Conservation (phyloP, 1,139 yeast species). For the Kazachstania sp. region DNA sequence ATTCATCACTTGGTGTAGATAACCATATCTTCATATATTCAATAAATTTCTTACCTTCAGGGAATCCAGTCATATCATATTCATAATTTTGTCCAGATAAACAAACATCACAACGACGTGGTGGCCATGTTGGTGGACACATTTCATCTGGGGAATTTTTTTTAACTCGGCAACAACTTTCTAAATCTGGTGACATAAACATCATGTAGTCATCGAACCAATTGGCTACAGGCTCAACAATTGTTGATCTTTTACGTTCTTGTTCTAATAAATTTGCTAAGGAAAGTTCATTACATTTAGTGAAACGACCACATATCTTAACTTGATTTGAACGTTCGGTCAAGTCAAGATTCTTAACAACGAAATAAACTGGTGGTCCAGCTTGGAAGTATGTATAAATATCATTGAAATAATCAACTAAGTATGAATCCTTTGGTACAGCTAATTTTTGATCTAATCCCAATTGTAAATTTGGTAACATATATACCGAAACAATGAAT, state of each 20-base stretch:
- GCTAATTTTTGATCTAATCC: slow-evolving; percentile 91
- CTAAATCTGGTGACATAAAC: slow-evolving; percentile 80
- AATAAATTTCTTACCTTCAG: slow-evolving; percentile 68
- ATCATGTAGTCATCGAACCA: slow-evolving; percentile 89
- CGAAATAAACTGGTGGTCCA: slow-evolving; percentile 90
- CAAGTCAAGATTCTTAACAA: slow-evolving; percentile 56
- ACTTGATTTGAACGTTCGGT: slow-evolving; percentile 58
- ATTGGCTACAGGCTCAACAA: slow-evolving; percentile 75
- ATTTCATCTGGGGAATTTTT: slow-evolving; percentile 41
- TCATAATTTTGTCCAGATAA: slow-evolving; percentile 56
- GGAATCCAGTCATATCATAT: slow-evolving; percentile 74
- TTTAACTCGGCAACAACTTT: slow-evolving; percentile 71
- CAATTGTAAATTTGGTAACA: slow-evolving; percentile 58
- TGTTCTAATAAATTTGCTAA: slow-evolving; percentile 79
- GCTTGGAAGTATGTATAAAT: slow-evolving; percentile 64
- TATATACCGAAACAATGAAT: slow-evolving; percentile 58
- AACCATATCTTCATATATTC: slow-evolving; percentile 75
- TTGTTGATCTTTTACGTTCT: slow-evolving; percentile 64
- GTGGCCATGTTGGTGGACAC: slow-evolving; percentile 62
- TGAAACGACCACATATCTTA: slow-evolving; percentile 75
- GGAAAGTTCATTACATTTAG: slow-evolving; percentile 73
- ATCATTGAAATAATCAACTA: slow-evolving; percentile 72
- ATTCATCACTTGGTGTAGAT: slow-evolving; percentile 72
- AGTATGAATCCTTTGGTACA: slow-evolving; percentile 71
- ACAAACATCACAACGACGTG: slow-evolving; percentile 67